phyloP scores from a whole-genome alignment of 2,329 filamentous ascomycete genomes.

The Neonectria hederae region DNA sequence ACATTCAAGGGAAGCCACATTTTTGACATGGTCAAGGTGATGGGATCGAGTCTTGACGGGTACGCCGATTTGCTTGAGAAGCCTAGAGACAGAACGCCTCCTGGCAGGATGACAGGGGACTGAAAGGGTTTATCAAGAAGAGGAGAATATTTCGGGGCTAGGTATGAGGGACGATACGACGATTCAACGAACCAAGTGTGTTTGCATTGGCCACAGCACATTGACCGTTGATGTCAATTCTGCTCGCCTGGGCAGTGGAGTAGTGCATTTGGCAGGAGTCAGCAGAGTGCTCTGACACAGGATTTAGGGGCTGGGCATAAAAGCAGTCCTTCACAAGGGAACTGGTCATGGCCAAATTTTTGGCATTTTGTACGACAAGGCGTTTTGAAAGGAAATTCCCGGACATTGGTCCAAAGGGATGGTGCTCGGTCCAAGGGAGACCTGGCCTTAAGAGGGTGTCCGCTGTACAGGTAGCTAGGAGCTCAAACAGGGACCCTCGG shows the following conservation, averaged over 20 bases:
- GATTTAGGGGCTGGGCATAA: neutral
- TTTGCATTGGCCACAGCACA: neutral
- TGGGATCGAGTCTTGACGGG: constrained; percentile 65
- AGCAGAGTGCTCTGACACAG: neutral
- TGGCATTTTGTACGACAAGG: constrained; percentile 18
- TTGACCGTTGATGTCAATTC: neutral
- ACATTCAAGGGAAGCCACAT: constrained; percentile 70
- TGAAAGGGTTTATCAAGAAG: neutral
- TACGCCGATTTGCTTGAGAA: constrained; percentile 68
- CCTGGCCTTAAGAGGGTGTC: neutral
- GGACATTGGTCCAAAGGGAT: neutral
- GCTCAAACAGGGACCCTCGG: constrained; percentile 11
- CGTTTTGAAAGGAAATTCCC: constrained; percentile 4
- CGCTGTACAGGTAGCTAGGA: constrained; percentile 11
- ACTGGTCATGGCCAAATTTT: neutral
- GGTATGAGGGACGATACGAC: constrained; percentile 1
- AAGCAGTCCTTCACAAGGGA: neutral
- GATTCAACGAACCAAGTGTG: constrained; percentile 8
- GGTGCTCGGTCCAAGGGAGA: neutral
- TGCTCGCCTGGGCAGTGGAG: neutral
- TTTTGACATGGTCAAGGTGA: constrained; percentile 67
- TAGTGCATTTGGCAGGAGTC: neutral
- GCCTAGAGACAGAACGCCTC: constrained; percentile 56
- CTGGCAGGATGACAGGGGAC: constrained; percentile 30
- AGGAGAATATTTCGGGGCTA: neutral